Percentiles rank a stretch among this genome's conserved stretches.
phyloP scores from a whole-genome alignment of 768 basidiomycete species.

The Kwoniella heveanensis region DNA sequence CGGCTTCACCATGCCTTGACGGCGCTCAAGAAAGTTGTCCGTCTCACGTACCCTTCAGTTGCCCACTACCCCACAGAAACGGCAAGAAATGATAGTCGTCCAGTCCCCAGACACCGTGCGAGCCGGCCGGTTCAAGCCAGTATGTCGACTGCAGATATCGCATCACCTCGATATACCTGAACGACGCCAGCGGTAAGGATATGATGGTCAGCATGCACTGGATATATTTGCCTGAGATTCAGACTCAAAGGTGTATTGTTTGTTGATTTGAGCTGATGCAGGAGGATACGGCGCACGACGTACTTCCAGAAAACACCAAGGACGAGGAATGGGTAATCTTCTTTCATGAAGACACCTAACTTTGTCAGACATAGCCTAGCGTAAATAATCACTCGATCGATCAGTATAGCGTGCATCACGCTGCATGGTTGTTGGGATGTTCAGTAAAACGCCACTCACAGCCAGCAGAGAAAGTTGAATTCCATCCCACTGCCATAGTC shows the following conservation, averaged over 20 bases:
- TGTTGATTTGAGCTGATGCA: too few relatives aligned
- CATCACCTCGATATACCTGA: slow-evolving; percentile 57
- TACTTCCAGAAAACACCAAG: slow-evolving; percentile 86
- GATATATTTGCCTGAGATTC: too few relatives aligned
- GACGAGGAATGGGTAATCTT: slow-evolving; percentile 75
- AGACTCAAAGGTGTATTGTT: too few relatives aligned
- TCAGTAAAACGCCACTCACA: slow-evolving; percentile 63
- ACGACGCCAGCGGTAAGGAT: too few relatives aligned
- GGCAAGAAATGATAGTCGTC: slow-evolving; percentile 97
- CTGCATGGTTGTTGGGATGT: too few relatives aligned
- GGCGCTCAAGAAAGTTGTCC: too few relatives aligned
- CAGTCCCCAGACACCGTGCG: slow-evolving; percentile 96
- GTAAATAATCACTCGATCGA: not conserved
- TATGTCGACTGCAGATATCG: slow-evolving; percentile 86
- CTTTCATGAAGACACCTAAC: slow-evolving; percentile 65
- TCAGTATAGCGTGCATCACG: not conserved
- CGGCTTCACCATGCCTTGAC: too few relatives aligned
- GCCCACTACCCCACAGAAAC: slow-evolving; percentile 61
- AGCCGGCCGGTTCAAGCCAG: slow-evolving; percentile 98
- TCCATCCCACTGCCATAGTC: slow-evolving; percentile 99
- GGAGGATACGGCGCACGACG: slow-evolving; percentile 25
- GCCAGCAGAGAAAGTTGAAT: slow-evolving; percentile 92
- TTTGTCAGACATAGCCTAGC: slow-evolving; percentile 76
- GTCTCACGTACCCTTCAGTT: slow-evolving; percentile 46
- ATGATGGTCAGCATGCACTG: too few relatives aligned